Evolutionary conservation across 345 rosid genomes (phyloP), one percentile per base, ranked within the genome.

Genomic region (Pelargonium nanum): DNA sequence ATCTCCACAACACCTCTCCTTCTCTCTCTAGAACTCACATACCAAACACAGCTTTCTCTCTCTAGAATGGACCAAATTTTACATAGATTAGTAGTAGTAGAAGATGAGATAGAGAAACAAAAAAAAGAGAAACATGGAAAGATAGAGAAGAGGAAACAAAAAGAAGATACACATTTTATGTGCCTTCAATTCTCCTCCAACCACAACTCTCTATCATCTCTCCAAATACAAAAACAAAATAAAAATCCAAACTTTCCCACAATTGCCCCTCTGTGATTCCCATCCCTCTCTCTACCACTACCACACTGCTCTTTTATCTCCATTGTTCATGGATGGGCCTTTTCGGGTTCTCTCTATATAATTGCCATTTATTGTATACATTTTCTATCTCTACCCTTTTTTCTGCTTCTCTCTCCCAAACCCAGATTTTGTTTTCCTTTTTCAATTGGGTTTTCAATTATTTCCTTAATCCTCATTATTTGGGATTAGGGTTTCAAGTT

Each of bases 301-400:
- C 48, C 48, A 40, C 48, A 40, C 3, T 40, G 48, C 48, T 40
- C 16, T 40, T 40, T 40, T 40, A 40, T 40, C 16, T 40, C 48
- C 48, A 40, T 40, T 40, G 48, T 40, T 40, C 48, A 40, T 40
- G 48, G 15, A 40, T 40, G 48, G 15, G 48, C 16, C 40, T 40
- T 40, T 12, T 40, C 48, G 48, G 48, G 48, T 40, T 6, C 48
- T 40, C 16, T 9, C 48, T 61, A 22, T 67, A 0, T 26, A 25
- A 20, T 61, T 53, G 1, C 20, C 21, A 0, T 40, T 26, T 19
- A 6, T 22, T 22, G 2, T 26, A 17, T 26, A 54, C 59, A 25
- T 4, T 44, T 30, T 61, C 64, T 62, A 13, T 62, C 30, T 44
- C 20, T 53, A n/a, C n/a, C 34, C 54, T 22, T 25, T 22, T 25